Evolutionary conservation across 805 yeast species (phyloP).

Genomic region (Monosporozyma aquatica): DNA sequence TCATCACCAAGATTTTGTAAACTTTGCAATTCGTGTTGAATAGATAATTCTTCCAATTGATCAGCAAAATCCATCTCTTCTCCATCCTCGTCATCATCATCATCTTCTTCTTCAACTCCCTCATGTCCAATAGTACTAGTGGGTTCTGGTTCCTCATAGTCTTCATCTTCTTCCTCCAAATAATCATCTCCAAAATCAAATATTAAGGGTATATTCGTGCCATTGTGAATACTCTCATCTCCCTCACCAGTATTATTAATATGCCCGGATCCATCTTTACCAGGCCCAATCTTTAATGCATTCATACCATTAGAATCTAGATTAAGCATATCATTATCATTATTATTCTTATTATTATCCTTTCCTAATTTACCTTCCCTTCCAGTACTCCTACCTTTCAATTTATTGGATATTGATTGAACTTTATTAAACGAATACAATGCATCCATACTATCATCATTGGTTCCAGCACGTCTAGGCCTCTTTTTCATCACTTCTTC

Average conservation of each 20-base stretch:
- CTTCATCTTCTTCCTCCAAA: constrained; percentile 10
- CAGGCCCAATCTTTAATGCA: constrained; percentile 11
- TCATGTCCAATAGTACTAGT: constrained; percentile 3
- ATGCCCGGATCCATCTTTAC: neutral
- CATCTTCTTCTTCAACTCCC: constrained; percentile 3
- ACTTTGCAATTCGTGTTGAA: constrained; percentile 3
- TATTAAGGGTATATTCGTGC: constrained; percentile 4
- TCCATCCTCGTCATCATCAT: constrained; percentile 2
- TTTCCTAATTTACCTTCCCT: neutral
- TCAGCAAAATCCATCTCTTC: constrained; percentile 3
- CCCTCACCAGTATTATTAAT: neutral
- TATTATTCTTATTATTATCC: constrained; percentile 1
- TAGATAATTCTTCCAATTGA: neutral
- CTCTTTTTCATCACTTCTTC: neutral
- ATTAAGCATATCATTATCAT: constrained; percentile 19
- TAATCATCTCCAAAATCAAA: constrained; percentile 10
- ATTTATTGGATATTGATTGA: no score
- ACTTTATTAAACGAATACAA: neutral
- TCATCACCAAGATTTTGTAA: constrained; percentile 2
- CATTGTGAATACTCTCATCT: no score
- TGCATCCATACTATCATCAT: neutral
- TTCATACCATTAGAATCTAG: constrained; percentile 26
- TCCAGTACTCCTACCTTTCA: no score
- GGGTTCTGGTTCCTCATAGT: constrained; percentile 8
- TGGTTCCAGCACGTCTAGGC: neutral